Evolutionary conservation across 768 basidiomycete genomes (phyloP).

Genomic region (Hygrocybe punicea): DNA sequence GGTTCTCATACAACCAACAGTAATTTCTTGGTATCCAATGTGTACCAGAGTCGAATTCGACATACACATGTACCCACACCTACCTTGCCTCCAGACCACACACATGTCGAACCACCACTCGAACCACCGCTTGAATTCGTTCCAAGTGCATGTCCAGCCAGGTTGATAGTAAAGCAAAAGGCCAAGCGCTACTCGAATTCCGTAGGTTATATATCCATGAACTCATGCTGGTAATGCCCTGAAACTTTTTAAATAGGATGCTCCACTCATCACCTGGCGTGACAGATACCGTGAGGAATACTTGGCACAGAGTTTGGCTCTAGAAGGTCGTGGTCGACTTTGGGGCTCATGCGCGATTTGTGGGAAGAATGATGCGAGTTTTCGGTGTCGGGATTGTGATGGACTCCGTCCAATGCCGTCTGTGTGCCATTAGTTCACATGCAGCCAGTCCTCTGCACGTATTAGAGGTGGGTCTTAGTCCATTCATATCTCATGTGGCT

Average conservation of each 20-base stretch:
- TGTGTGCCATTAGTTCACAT: conserved; percentile 16
- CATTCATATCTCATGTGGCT: not conserved
- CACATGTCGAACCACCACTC: not conserved
- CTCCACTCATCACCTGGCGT: conserved; percentile 15
- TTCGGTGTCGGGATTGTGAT: conserved; percentile 16
- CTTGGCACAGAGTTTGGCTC: conserved; percentile 8
- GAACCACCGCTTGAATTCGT: too few relatives aligned
- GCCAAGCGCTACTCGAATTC: conserved; percentile 15
- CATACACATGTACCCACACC: not conserved
- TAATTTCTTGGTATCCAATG: not conserved
- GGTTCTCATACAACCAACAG: not conserved
- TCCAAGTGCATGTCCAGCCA: not conserved
- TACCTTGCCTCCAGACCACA: not conserved
- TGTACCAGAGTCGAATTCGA: not conserved
- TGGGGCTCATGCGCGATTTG: conserved; percentile 7
- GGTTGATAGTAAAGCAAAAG: conserved; percentile 6
- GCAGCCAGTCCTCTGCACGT: conserved; percentile 3
- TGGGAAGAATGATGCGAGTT: not conserved
- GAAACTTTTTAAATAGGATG: conserved; percentile 14
- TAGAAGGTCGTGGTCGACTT: conserved; percentile 16
- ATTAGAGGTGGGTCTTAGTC: not conserved
- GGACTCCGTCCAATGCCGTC: conserved; percentile 8
- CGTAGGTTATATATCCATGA: conserved; percentile 1
- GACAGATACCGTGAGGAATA: too few relatives aligned
- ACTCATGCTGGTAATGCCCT: not conserved